Percentiles rank a stretch among this genome's conserved stretches.
Conservation (phyloP, 2,329 filamentous ascomycete genomes). For the Neoarthrinium moseri region DNA sequence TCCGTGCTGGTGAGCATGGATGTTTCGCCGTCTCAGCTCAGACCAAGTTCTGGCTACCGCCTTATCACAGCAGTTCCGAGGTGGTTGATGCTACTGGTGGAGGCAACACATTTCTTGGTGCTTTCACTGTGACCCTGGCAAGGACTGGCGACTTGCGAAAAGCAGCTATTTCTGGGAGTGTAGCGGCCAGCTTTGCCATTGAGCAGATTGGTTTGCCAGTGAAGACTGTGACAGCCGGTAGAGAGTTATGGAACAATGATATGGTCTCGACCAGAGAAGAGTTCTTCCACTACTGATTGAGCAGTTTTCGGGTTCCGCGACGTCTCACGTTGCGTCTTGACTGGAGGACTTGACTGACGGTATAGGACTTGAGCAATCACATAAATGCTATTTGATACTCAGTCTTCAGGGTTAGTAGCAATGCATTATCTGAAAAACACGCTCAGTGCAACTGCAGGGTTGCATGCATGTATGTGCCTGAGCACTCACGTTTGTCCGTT, state of each 20-base stretch:
- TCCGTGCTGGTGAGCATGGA: constrained; percentile 29
- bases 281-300: no score
- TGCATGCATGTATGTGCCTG: no score
- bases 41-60: constrained; percentile 23
- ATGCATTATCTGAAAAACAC: no score
- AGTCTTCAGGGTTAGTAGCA: no score
- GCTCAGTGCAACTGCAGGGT: no score
- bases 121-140: constrained; percentile 24
- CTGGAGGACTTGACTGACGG: no score
- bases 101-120: constrained; percentile 34
- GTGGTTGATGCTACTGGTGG: constrained; percentile 34
- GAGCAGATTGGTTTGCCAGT: constrained; percentile 29
- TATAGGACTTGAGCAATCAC: no score
- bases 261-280: no score
- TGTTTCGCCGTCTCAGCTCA: constrained; percentile 18
- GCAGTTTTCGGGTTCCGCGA: no score
- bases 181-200: constrained; percentile 31
- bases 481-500: no score
- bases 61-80: constrained; percentile 18
- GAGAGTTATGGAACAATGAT: background rate
- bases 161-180: constrained; percentile 28
- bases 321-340: no score
- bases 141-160: constrained; percentile 18
- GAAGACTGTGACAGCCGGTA: background rate
- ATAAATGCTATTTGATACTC: no score